Evolutionary conservation across 352 stramenopile species (phyloP).

Genomic region (Globisporangium megalacanthum): DNA sequence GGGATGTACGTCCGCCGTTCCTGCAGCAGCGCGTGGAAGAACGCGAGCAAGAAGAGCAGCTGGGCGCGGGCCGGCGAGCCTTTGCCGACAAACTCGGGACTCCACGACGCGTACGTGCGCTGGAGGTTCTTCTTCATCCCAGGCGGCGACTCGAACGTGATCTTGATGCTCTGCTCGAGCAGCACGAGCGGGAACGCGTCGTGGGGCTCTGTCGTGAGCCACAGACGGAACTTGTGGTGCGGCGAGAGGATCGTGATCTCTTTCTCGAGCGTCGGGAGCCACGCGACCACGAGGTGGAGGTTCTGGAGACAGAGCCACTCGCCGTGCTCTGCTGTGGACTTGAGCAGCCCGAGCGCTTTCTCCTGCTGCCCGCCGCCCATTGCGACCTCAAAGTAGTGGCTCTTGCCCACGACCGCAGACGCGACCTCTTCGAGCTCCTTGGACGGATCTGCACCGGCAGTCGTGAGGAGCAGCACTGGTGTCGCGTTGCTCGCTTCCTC

Average conservation of each 20-base stretch:
- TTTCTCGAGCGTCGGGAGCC: slow-evolving; percentile 92
- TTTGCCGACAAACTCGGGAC: slow-evolving; percentile 59
- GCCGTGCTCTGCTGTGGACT: slow-evolving; percentile 67
- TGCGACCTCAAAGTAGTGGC: slow-evolving; percentile 90
- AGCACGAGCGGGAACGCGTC: slow-evolving; percentile 88
- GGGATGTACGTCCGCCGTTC: slow-evolving; percentile 91
- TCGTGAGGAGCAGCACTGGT: slow-evolving; percentile 90
- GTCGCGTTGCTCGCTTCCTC: slow-evolving; percentile 71
- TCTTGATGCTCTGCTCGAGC: slow-evolving; percentile 91
- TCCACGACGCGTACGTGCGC: slow-evolving; percentile 88
- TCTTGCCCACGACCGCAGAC: slow-evolving; percentile 67
- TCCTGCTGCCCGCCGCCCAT: slow-evolving; percentile 95
- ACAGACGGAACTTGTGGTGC: slow-evolving; percentile 91
- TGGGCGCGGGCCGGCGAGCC: slow-evolving; percentile 41
- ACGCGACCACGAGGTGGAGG: slow-evolving; percentile 92
- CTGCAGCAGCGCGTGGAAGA: slow-evolving; percentile 87
- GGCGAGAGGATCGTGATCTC: slow-evolving; percentile 65
- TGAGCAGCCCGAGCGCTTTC: slow-evolving; percentile 82
- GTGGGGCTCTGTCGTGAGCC: slow-evolving; percentile 92
- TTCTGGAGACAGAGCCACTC: slow-evolving; percentile 97
- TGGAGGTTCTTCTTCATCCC: slow-evolving; percentile 96
- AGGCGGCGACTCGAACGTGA: slow-evolving; percentile 93
- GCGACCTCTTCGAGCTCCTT: slow-evolving; percentile 93
- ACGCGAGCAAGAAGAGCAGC: slow-evolving; percentile 86
- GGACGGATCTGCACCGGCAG: slow-evolving; percentile 90